Evolutionary conservation across 129 eudicot genomes (phyloP), one percentile per base, ranked within the genome.

Genomic region (Scalesia atractyloides): DNA sequence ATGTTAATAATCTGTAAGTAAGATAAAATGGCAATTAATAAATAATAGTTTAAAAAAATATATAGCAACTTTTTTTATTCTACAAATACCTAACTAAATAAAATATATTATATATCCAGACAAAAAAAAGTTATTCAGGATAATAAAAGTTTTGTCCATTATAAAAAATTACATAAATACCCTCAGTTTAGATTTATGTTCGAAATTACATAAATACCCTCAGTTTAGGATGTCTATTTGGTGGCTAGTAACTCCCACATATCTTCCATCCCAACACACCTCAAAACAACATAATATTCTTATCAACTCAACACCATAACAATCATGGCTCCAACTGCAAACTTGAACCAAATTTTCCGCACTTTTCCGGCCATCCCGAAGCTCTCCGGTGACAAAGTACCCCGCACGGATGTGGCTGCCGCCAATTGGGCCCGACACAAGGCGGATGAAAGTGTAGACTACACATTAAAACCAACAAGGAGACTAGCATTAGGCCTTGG

Each of bases 401-500:
- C 69, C 53, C 79, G 48, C 15, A 71, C 69, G 14, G 76, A 56
- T 54, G 39, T 73, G 17, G 19, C 26, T 53, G 20, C 50, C 11
- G 9, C 80, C n/a, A 49, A 77, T 53, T 69, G 64, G 72, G 24
- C 50, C 50, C 70, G 64, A 66, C 82, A 84, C 73, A 82, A 80
- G 34, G 67, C 26, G 15, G 83, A 81, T 1, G 88, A 85, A 66
- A 39, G 73, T 70, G 76, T 76, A 79, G 48, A 77, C 43, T 57
- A 64, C 56, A 22, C 74, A 33, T 15, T 78, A 22, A 80, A 82
- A 66, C 26, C 82, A 41, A 82, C 96, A 75, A 86, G 90, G 74
- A 86, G 97, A 67, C 60, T 81, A 47, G 87, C 86, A 70, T 64
- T 92, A 68, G 87, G 94, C 84, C 72, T 92, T 70, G 89, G 86